Percentiles rank a stretch among this genome's conserved stretches.
phyloP scores from a whole-genome alignment of 352 stramenopile genomes.

The Discostella stelligera region DNA sequence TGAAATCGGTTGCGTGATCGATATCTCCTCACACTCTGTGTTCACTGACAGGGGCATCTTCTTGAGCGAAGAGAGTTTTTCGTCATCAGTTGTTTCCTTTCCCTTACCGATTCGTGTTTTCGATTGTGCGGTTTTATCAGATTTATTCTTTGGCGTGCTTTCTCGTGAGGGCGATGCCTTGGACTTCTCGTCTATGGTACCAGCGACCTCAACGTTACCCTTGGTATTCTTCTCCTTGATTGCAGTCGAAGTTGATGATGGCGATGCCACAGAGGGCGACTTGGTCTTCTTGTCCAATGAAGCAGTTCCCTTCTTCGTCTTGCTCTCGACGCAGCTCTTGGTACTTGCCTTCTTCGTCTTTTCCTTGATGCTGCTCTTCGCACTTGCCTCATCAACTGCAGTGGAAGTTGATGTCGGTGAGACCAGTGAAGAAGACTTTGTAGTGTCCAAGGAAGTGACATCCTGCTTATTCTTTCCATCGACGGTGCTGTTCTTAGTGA shows the following conservation, averaged over 20 bases:
- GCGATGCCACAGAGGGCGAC: neutral
- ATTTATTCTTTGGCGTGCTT: neutral
- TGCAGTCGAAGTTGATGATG: too few species aligned
- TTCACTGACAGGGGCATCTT: neutral
- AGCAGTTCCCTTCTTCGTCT: conserved; percentile 3
- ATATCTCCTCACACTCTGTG: neutral
- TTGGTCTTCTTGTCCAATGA: neutral
- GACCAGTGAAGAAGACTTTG: too few species aligned
- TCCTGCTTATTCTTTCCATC: too few species aligned
- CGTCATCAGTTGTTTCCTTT: neutral
- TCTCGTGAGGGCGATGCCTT: neutral
- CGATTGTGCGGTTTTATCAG: too few species aligned
- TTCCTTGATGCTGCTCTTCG: conserved; percentile 13
- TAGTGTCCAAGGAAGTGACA: too few species aligned
- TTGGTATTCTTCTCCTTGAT: too few species aligned
- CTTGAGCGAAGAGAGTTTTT: neutral
- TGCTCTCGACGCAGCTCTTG: conserved; percentile 7
- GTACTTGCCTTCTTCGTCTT: conserved; percentile 1
- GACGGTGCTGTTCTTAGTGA: neutral
- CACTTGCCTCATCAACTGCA: conserved; percentile 7
- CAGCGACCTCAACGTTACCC: too few species aligned
- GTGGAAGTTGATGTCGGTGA: conserved; percentile 2
- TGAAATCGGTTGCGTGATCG: neutral
- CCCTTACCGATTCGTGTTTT: neutral
- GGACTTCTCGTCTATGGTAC: too few species aligned